Conservation (phyloP, 176 grass and related monocot species). For the Carex pumila region DNA sequence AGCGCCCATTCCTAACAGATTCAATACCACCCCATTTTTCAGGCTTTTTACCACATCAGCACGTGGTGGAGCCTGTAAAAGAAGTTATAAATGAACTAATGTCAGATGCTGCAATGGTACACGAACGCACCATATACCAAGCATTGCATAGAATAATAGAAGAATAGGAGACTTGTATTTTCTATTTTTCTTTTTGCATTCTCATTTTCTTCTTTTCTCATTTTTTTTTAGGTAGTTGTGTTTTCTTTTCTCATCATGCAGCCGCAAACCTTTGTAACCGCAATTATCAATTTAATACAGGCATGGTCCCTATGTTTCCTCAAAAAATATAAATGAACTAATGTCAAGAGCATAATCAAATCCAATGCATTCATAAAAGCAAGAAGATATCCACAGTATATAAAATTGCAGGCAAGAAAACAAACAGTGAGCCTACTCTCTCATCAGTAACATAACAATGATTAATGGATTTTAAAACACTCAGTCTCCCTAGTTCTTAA, state of each 20-base stretch:
- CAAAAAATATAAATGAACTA: too few species aligned
- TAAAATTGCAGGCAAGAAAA: background rate
- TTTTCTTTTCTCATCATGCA: too few species aligned
- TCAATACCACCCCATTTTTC: slow-evolving; percentile 62
- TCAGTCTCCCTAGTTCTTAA: background rate
- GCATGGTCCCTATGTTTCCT: too few species aligned
- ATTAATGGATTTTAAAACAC: background rate
- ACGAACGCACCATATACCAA: too few species aligned
- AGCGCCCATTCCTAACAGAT: slow-evolving; percentile 76
- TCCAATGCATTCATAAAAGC: background rate
- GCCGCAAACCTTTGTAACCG: too few species aligned
- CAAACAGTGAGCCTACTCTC: background rate
- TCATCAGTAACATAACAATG: background rate
- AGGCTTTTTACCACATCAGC: slow-evolving; percentile 68
- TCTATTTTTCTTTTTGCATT: too few species aligned
- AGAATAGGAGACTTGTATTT: too few species aligned
- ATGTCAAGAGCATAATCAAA: background rate
- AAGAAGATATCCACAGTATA: background rate
- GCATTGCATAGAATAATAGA: too few species aligned
- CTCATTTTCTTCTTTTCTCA: too few species aligned
- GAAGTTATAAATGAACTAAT: background rate
- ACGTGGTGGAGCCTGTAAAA: slow-evolving; percentile 73
- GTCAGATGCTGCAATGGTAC: too few species aligned
- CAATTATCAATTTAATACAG: too few species aligned
- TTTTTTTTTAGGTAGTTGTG: too few species aligned